Percentiles rank a stretch among this genome's conserved stretches.
These are phyloP conservation scores for Fusarium verticillioides DNA, from an alignment of 2,329 filamentous ascomycete species.

Conservation along the genomic window DNA sequence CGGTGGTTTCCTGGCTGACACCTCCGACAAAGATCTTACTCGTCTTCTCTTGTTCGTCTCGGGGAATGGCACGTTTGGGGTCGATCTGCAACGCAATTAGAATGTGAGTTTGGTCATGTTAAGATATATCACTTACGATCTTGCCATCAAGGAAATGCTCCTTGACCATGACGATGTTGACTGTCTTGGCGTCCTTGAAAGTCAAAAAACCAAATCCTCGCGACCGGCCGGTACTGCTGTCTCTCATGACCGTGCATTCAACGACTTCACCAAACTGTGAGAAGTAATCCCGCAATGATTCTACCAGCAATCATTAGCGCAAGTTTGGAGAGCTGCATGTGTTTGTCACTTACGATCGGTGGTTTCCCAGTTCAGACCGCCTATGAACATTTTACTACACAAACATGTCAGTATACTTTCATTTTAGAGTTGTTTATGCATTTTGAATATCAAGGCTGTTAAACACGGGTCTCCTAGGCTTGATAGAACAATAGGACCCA, in stretches of 20 bases:
- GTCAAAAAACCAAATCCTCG: conserved; percentile 97
- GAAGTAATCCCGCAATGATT: conserved; percentile 97
- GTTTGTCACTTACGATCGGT: conserved; percentile 82
- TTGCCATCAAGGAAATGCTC: conserved; percentile 98
- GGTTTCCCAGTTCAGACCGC: conserved; percentile 98
- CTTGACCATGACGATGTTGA: conserved; percentile 99
- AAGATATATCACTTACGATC: conserved; percentile 74
- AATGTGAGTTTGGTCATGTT: neutral
- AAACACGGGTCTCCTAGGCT: conserved; percentile 8
- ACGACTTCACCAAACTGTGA: conserved; percentile 97
- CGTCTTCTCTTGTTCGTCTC: conserved; percentile 97
- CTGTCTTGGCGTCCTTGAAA: conserved; percentile 96
- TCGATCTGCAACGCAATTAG: conserved; percentile 76
- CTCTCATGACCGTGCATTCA: conserved; percentile 99
- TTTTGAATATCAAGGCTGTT: conserved; percentile 14
- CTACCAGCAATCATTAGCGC: conserved; percentile 58
- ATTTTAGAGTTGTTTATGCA: conserved; percentile 1
- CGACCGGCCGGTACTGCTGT: conserved; percentile 91
- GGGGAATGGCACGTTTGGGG: conserved; percentile 94
- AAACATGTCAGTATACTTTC: conserved; percentile 32
- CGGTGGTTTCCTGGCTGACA: conserved; percentile 95
- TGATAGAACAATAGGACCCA: conserved; percentile 26
- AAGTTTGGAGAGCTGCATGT: neutral
- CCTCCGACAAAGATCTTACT: conserved; percentile 99
- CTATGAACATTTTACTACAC: conserved; percentile 98